Percentiles rank a stretch among this genome's conserved stretches.
Conservation (phyloP, 345 rosid species). For the Salix arbutifolia region DNA sequence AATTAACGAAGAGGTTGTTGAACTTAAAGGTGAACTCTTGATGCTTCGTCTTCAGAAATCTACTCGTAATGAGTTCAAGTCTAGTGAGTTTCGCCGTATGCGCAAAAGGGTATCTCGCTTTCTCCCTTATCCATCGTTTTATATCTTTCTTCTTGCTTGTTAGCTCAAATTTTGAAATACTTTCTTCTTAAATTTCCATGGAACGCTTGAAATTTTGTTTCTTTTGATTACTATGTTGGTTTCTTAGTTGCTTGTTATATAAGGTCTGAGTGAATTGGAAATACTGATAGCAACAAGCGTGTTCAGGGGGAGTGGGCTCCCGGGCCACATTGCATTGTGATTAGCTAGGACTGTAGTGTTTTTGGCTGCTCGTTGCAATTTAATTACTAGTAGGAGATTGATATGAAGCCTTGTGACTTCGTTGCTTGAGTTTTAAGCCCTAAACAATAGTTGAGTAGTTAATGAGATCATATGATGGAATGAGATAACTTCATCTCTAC, state of each 20-base stretch:
- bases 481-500: neutral
- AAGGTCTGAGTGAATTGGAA: neutral
- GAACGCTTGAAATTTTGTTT: neutral
- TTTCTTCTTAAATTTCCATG: neutral
- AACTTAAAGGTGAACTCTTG: slow-evolving; percentile 89
- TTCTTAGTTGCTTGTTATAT: neutral
- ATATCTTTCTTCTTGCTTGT: neutral
- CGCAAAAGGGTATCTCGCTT: slow-evolving; percentile 56
- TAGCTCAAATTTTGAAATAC: neutral
- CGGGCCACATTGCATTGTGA: neutral
- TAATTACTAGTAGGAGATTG: neutral
- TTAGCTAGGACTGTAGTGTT: neutral
- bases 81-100: slow-evolving; percentile 85
- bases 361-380: neutral
- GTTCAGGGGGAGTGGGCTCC: neutral
- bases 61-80: slow-evolving; percentile 79
- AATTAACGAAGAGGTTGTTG: slow-evolving; percentile 78
- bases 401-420: neutral
- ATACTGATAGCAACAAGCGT: neutral
- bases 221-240: neutral
- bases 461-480: neutral
- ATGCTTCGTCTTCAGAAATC: slow-evolving; percentile 88
- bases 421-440: neutral
- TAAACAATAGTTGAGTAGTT: neutral
- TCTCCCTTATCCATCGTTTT: slow-evolving; percentile 8